Evolutionary conservation across 495 filamentous ascomycete species (phyloP).

Genomic region (Daldinia bambusicola): DNA sequence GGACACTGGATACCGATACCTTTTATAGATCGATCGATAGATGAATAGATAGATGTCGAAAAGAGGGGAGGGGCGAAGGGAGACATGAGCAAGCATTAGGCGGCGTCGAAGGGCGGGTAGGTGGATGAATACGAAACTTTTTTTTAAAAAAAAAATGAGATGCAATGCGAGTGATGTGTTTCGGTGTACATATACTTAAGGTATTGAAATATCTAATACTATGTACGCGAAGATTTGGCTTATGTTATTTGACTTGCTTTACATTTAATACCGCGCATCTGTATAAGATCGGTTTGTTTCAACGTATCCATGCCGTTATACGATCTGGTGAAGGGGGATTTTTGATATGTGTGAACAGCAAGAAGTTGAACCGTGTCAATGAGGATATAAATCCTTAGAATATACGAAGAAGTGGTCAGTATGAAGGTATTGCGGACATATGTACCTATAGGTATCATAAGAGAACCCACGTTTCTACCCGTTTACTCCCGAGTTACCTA

Average conservation of each 20-base stretch:
- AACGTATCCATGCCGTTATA: too few species aligned
- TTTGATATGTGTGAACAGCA: too few species aligned
- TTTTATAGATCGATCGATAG: constrained; percentile 17
- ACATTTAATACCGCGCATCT: neutral
- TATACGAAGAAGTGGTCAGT: too few species aligned
- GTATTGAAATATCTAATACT: too few species aligned
- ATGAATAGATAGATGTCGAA: neutral
- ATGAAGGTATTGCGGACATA: too few species aligned
- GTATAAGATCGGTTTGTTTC: neutral
- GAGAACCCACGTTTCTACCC: too few species aligned
- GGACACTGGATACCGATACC: constrained; percentile 7
- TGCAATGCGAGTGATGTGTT: neutral
- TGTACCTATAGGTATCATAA: too few species aligned
- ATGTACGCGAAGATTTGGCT: too few species aligned
- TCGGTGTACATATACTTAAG: neutral
- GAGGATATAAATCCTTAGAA: too few species aligned
- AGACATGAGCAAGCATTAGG: constrained; percentile 26
- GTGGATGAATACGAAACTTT: neutral
- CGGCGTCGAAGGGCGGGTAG: constrained; percentile 11
- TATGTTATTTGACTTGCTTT: neutral
- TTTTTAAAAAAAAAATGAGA: constrained; percentile 7
- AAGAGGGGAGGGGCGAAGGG: neutral
- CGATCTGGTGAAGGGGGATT: too few species aligned
- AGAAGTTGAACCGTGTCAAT: too few species aligned
- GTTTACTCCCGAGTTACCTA: too few species aligned